Base-by-base conservation (phyloP, 2,329 filamentous ascomycete genomes). In the Xylaria digitata region DNA sequence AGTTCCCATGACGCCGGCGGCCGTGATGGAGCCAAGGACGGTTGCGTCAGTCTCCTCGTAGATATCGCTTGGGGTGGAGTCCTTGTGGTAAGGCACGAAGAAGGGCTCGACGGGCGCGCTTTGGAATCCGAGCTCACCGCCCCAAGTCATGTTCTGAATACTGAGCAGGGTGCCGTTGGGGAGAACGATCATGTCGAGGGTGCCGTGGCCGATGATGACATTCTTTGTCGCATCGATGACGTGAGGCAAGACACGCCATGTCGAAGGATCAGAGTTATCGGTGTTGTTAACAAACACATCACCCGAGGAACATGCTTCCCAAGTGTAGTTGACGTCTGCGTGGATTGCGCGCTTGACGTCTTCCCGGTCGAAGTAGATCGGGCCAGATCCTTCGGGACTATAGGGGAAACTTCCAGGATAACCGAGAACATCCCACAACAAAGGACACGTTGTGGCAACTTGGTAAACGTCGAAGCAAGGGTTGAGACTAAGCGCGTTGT, bases 131-230 rank as follows among this genome's bases (percentile, higher is more conserved):
- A 91, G 86, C 49, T 83, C 77, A 4, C 91, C 92, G 64, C 87
- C 87, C 88, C 89, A 95, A 0, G 91, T 94, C 89, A 94, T 92
- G 80, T 94, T 94, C 75, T 95, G 92, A 65, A 94, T 89, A 0
- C 86, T 85, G 6, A 93, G 81, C 1, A 95, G 82, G 0, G 91
- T 91, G 17, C 91, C 92, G 76, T 92, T 91, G 73, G 84, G 82
- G 26, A 90, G 81, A 9, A 93, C 83, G 66, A 92, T 84, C 75
- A 85, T 91, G 79, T 94, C 92, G 11, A 90, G 84, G 55, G 86
- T 81, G 11, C 91, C 92, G 74, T 94, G 91, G 2, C 84, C 90
- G 73, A 96, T 88, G 71, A 96, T 84, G 8, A 92, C 92, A 68
- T 90, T 89, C 53, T 90, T 84, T 1, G 91, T 92, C 37, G 83